phyloP scores from a whole-genome alignment of 371 early-diverging fungal species.

The Mortierella sp. region DNA sequence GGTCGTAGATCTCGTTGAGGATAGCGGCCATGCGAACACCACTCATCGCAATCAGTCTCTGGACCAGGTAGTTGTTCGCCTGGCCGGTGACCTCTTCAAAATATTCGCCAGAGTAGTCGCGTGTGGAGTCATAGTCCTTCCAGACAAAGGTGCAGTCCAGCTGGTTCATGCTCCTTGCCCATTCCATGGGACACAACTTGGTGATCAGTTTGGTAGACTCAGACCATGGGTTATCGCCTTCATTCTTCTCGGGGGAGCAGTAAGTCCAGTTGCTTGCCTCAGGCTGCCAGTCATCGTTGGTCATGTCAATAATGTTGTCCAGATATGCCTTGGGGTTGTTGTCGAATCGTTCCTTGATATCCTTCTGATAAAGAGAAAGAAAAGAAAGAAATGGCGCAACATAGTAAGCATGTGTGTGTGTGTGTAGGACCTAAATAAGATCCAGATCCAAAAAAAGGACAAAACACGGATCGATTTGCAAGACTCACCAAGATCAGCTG shows the following conservation, averaged over 20 bases:
- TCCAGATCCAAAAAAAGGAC: background rate
- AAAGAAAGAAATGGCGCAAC: background rate
- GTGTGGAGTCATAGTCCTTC: slow-evolving; percentile 40
- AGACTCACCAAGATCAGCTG: slow-evolving; percentile 52
- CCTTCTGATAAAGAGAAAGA: slow-evolving; percentile 26
- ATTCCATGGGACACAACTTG: slow-evolving; percentile 46
- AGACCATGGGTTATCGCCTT: slow-evolving; percentile 51
- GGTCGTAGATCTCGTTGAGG: slow-evolving; percentile 55
- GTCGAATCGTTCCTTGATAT: slow-evolving; percentile 52
- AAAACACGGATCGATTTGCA: background rate
- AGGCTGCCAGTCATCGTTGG: slow-evolving; percentile 34
- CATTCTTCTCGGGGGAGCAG: slow-evolving; percentile 38
- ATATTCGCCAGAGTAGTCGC: slow-evolving; percentile 44
- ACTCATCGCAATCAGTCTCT: slow-evolving; percentile 55
- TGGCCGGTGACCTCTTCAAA: slow-evolving; percentile 37
- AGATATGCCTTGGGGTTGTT: slow-evolving; percentile 55
- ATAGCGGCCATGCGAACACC: slow-evolving; percentile 58
- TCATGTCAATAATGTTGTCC: slow-evolving; percentile 50
- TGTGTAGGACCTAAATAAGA: background rate
- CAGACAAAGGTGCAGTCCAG: slow-evolving; percentile 46
- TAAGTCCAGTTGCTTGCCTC: slow-evolving; percentile 48
- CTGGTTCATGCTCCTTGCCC: slow-evolving; percentile 42
- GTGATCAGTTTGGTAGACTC: slow-evolving; percentile 18
- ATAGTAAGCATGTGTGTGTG: background rate
- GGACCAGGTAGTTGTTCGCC: slow-evolving; percentile 32